These are phyloP conservation scores for Tuber melanosporum DNA, from an alignment of 495 filamentous ascomycete genomes.

Conservation along the genomic window DNA sequence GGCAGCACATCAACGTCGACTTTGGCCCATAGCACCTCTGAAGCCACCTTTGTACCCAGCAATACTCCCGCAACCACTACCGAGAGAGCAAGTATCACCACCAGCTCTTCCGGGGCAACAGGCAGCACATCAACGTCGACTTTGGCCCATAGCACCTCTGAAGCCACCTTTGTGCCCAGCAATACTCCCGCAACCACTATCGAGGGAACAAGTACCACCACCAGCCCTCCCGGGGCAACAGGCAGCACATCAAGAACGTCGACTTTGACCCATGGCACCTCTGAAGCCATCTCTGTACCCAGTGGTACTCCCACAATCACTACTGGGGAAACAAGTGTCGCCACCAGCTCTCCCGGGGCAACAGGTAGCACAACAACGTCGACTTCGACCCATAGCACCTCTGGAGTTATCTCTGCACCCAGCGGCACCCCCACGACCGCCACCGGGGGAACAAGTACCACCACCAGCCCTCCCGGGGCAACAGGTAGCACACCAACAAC, in stretches of 20 bases:
- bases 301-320: neutral
- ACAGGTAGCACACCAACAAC: neutral
- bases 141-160: neutral
- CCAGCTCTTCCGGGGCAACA: too few species aligned
- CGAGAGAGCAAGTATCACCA: too few species aligned
- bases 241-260: neutral
- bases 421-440: too few species aligned
- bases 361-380: neutral
- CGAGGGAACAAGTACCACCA: neutral
- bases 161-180: neutral
- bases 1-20: neutral
- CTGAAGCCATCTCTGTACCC: neutral
- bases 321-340: neutral
- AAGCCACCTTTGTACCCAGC: too few species aligned
- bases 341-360: neutral
- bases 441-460: too few species aligned
- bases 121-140: too few species aligned
- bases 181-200: neutral
- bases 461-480: too few species aligned
- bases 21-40: too few species aligned
- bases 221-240: neutral
- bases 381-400: too few species aligned
- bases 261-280: neutral
- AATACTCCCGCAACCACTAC: too few species aligned
- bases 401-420: too few species aligned